Evolutionary conservation across 345 rosid species (phyloP).

Genomic region (Sonneratia caseolaris): DNA sequence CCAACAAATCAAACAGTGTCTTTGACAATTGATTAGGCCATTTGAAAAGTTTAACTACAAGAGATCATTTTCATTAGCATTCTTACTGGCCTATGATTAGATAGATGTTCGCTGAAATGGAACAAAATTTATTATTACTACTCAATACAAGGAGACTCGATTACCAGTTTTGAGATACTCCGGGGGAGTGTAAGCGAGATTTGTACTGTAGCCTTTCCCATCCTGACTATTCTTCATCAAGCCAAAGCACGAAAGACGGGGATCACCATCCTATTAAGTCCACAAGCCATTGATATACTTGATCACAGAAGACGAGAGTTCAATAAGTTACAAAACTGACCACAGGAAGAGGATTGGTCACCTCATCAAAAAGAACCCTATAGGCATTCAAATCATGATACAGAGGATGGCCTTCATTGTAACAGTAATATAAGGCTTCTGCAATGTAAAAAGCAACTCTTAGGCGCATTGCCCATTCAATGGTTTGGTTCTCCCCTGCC

Average conservation of each 20-base stretch:
- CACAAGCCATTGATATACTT: conserved; percentile 6
- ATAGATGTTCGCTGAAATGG: background rate
- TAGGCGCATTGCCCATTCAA: conserved; percentile 92
- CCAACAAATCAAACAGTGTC: background rate
- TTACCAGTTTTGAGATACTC: conserved; percentile 87
- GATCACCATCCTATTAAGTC: conserved; percentile 78
- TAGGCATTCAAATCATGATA: conserved; percentile 97
- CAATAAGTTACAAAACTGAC: background rate
- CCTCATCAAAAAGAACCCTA: conserved; percentile 98
- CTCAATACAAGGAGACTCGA: conserved; percentile 1
- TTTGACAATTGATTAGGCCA: background rate
- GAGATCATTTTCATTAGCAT: background rate
- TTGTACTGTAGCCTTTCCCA: conserved; percentile 93
- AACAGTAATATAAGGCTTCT: conserved; percentile 88
- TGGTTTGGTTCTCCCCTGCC: conserved; percentile 93
- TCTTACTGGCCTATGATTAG: background rate
- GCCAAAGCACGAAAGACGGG: conserved; percentile 95
- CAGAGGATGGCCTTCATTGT: conserved; percentile 61
- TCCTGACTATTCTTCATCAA: conserved; percentile 93
- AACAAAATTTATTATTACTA: background rate
- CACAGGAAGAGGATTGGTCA: conserved; percentile 16
- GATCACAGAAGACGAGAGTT: conserved; percentile 1
- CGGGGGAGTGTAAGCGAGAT: conserved; percentile 92
- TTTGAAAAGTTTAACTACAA: background rate
- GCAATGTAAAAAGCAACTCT: conserved; percentile 85